A percentile compares a stretch with the other conserved stretches of the same genome.
Evolutionary conservation across 2,329 filamentous ascomycete species (phyloP).

Genomic region (Trichoderma atrobrunneum): DNA sequence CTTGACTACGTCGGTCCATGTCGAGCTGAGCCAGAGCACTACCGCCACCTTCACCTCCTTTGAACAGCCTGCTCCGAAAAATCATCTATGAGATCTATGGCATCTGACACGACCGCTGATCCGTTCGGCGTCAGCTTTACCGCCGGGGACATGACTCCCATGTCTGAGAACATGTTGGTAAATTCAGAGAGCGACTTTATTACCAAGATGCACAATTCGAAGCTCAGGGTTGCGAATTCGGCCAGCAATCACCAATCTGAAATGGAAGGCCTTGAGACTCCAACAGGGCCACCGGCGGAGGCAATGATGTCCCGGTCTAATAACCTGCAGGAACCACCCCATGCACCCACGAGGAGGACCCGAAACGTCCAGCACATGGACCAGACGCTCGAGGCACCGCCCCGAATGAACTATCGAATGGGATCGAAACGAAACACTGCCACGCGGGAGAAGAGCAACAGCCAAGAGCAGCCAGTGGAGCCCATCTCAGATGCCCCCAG

Average conservation of each 20-base stretch:
- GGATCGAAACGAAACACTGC: constrained; percentile 43
- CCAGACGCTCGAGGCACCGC: constrained; percentile 54
- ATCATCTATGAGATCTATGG: constrained; percentile 37
- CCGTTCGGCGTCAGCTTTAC: constrained; percentile 51
- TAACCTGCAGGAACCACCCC: constrained; percentile 45
- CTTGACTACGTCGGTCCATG: constrained; percentile 22
- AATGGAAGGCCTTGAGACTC: constrained; percentile 63
- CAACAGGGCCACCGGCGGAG: constrained; percentile 36
- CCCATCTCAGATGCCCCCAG: constrained; percentile 41
- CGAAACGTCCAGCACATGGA: constrained; percentile 54
- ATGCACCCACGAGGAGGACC: constrained; percentile 52
- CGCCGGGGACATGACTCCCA: constrained; percentile 39
- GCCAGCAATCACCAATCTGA: constrained; percentile 37
- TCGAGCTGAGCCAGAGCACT: constrained; percentile 38
- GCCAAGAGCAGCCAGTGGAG: constrained; percentile 33
- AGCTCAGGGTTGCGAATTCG: constrained; percentile 43
- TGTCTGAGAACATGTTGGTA: constrained; percentile 41
- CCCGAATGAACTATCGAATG: constrained; percentile 61
- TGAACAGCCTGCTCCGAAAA: constrained; percentile 39
- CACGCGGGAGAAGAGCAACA: constrained; percentile 32
- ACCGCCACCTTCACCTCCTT: constrained; percentile 29
- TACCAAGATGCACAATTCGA: constrained; percentile 53
- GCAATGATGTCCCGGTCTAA: constrained; percentile 25
- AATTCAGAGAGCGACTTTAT: constrained; percentile 53
- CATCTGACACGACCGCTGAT: constrained; percentile 41